Base-by-base conservation (phyloP, 148 eudicot species). In the Polygonum aviculare region DNA sequence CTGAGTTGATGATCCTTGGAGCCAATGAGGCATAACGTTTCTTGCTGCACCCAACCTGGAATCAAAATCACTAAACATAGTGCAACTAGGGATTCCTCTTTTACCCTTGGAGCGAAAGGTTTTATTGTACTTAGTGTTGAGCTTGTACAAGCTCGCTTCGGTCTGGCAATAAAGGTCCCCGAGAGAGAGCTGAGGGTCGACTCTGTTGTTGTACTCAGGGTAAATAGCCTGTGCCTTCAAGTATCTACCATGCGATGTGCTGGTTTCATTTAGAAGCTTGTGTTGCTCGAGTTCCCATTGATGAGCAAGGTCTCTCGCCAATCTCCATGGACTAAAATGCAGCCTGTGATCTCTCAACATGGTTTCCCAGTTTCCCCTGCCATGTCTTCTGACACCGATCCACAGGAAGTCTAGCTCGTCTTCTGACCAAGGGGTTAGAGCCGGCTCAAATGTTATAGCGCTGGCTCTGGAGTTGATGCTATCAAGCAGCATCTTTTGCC, bases 321-420 rank as follows among this genome's bases (percentile, higher is more conserved):
- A 78, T 72, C 90, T 84, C 86, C 88, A 88, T 4, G 89, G 85
- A 33, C 81, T 73, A 47, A 90, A 90, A 31, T 81, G 83, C 65
- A 90, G 79, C 80, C 84, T 80, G 18, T 87, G 91, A 79, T 90
- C 93, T 69, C 82, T 80, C 51, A 86, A 74, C 87, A 90, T 90
- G 35, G 86, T 81, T 45, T 85, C 88, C 93, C 93, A 90, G 76
- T 86, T 86, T 6, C 91, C 93, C 74, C 84, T 78, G 63, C 93
- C 93, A 74, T 90, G 84, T 77, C 93, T 82, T 70, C 93, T 82
- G 35, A 90, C 80, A 79, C 93, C 93, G 10, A 88, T 83, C 93
- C 93, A 90, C 54, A 90, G 84, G 77, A 81, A 86, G 71, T 90
- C 93, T 75, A 90, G 57, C 73, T 90, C 93, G 67, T 87, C 89